Conservation (phyloP, 345 rosid species). For the Erysimum cheiranthoides region DNA sequence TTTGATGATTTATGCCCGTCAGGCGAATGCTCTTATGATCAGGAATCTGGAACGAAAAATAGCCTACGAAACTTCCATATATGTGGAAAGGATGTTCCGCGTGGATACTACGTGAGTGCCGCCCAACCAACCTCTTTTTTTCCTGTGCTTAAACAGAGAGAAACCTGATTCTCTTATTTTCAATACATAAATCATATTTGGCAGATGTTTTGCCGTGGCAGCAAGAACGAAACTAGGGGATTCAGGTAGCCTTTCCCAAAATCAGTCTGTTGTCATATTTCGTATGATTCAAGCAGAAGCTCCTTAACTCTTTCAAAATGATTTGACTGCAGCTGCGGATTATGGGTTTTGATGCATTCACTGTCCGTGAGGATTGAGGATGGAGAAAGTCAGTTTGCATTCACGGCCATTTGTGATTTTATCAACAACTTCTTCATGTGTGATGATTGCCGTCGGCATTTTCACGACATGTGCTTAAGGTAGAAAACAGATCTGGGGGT, state of each 20-base stretch:
- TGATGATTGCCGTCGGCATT: slow-evolving; percentile 95
- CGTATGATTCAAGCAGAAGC: not conserved
- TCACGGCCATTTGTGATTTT: slow-evolving; percentile 79
- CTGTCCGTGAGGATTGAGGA: slow-evolving; percentile 86
- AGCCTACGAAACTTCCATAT: slow-evolving; percentile 58
- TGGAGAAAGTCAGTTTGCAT: slow-evolving; percentile 88
- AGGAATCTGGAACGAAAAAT: slow-evolving; percentile 51
- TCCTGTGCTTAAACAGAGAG: slow-evolving; percentile 1
- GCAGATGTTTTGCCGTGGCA: slow-evolving; percentile 97
- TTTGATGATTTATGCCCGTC: slow-evolving; percentile 76
- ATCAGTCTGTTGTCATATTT: not conserved
- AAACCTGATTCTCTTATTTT: slow-evolving; percentile 28
- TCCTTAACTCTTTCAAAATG: slow-evolving; percentile 25
- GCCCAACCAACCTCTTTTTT: slow-evolving; percentile 2
- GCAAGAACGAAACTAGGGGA: slow-evolving; percentile 92
- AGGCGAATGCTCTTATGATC: slow-evolving; percentile 51
- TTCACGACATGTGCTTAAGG: slow-evolving; percentile 90
- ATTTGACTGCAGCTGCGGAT: slow-evolving; percentile 75
- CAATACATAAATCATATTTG: slow-evolving; percentile 39
- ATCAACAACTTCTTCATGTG: slow-evolving; percentile 89
- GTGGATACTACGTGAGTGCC: slow-evolving; percentile 84
- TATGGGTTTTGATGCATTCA: slow-evolving; percentile 97
- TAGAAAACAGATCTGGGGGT: slow-evolving; percentile 38
- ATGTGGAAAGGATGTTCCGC: slow-evolving; percentile 96
- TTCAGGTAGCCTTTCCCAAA: slow-evolving; percentile 67